Evolutionary conservation across 257 asterid genomes (phyloP).

Genomic region (Lycium barbarum): DNA sequence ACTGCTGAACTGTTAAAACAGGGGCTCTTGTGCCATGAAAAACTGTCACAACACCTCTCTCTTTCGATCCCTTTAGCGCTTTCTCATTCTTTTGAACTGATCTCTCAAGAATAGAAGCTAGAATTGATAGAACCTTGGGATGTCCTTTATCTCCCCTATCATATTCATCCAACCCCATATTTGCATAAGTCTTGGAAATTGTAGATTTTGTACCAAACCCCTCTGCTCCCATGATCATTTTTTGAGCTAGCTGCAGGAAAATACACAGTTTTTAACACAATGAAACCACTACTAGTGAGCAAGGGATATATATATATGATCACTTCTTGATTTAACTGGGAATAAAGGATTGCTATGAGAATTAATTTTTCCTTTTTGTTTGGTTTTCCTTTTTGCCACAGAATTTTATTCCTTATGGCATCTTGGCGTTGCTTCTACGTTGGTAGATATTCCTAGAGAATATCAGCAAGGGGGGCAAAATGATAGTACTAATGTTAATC

Average conservation of each 20-base stretch:
- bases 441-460: conserved; percentile 24
- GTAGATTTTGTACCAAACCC: conserved; percentile 35
- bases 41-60: conserved; percentile 32
- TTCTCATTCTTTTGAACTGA: conserved; percentile 45
- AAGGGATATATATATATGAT: neutral
- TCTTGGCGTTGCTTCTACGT: conserved; percentile 33
- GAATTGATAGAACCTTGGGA: conserved; percentile 40
- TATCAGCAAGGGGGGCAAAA: neutral
- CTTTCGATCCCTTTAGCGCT: conserved; percentile 32
- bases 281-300: neutral
- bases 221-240: conserved; percentile 38
- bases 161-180: conserved; percentile 32
- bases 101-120: conserved; percentile 46
- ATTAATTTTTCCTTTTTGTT: conserved; percentile 19
- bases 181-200: conserved; percentile 19
- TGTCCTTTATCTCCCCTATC: conserved; percentile 32
- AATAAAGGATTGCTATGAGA: conserved; percentile 15
- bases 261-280: neutral
- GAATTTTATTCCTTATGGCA: conserved; percentile 16
- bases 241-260: neutral
- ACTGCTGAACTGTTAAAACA: conserved; percentile 45
- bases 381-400: conserved; percentile 25
- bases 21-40: conserved; percentile 53
- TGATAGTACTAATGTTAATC: neutral
- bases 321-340: neutral